Evolutionary conservation across 352 stramenopile species (phyloP).

Genomic region (Pythium aquatile): DNA sequence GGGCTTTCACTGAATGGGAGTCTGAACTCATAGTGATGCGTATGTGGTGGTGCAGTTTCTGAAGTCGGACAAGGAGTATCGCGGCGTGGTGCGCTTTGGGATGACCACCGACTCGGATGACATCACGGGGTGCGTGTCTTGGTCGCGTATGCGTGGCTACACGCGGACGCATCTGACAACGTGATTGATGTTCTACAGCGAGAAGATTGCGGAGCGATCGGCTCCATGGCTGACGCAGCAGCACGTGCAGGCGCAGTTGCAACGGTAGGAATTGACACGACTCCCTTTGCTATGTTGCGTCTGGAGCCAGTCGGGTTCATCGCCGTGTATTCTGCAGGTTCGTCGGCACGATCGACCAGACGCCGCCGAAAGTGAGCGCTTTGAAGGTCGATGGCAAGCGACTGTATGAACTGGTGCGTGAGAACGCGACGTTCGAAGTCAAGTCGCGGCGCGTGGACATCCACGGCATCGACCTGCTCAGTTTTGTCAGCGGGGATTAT

Average conservation of each 20-base stretch:
- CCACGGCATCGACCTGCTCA: conserved; percentile 49
- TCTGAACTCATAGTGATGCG: not conserved
- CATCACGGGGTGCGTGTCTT: conserved; percentile 53
- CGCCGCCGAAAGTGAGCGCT: conserved; percentile 76
- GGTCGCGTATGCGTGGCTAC: not conserved
- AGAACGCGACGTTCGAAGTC: conserved; percentile 63
- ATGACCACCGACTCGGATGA: conserved; percentile 82
- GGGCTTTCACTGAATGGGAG: not conserved
- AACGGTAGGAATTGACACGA: conserved; percentile 32
- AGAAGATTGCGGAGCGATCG: conserved; percentile 46
- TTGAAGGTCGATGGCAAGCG: conserved; percentile 77
- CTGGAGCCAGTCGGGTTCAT: not conserved
- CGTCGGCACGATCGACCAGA: conserved; percentile 70
- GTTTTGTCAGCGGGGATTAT: conserved; percentile 51
- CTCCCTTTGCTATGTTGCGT: not conserved
- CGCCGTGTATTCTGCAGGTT: conserved; percentile 40
- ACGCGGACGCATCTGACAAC: not conserved
- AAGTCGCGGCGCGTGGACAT: conserved; percentile 62
- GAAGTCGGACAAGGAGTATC: conserved; percentile 72
- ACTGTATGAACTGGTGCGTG: conserved; percentile 72
- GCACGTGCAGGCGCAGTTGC: conserved; percentile 34
- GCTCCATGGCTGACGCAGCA: conserved; percentile 57
- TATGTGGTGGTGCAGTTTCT: conserved; percentile 46
- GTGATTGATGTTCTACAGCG: conserved; percentile 11
- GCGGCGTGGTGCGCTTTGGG: conserved; percentile 68